Conservation (phyloP, 805 yeast species). For the Brettanomyces sp. region DNA sequence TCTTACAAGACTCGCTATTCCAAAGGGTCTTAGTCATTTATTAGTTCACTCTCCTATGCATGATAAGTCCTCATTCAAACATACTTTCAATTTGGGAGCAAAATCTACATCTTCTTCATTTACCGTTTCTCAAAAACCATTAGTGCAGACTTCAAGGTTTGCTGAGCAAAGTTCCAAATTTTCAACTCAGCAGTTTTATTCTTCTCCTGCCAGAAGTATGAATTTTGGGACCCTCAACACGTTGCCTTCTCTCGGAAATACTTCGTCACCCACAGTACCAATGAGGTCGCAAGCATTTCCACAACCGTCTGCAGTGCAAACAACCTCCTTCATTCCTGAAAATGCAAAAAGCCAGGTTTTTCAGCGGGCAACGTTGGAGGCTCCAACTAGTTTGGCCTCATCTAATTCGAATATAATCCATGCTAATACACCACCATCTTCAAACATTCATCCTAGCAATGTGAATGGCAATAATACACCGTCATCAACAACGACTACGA, state of each 20-base stretch:
- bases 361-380: too few relatives aligned
- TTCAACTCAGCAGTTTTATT: neutral
- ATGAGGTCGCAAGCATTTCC: too few relatives aligned
- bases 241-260: neutral
- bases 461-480: neutral
- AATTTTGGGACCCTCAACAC: neutral
- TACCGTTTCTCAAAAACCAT: neutral
- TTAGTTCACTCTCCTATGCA: slow-evolving; percentile 23
- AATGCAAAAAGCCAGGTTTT: too few relatives aligned
- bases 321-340: too few relatives aligned
- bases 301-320: too few relatives aligned
- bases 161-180: neutral
- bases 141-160: neutral
- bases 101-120: neutral
- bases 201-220: neutral
- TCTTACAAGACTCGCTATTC: slow-evolving; percentile 41
- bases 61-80: neutral
- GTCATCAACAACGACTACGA: slow-evolving; percentile 5
- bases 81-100: neutral
- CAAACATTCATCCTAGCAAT: too few relatives aligned
- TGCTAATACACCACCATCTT: too few relatives aligned
- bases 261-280: too few relatives aligned
- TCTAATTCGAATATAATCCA: too few relatives aligned
- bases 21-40: slow-evolving; percentile 43
- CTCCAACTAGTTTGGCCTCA: too few relatives aligned